A percentile compares a stretch with the other conserved stretches of the same genome.
Conservation (phyloP, 306 rosid species). For the Fragaria vesca region DNA sequence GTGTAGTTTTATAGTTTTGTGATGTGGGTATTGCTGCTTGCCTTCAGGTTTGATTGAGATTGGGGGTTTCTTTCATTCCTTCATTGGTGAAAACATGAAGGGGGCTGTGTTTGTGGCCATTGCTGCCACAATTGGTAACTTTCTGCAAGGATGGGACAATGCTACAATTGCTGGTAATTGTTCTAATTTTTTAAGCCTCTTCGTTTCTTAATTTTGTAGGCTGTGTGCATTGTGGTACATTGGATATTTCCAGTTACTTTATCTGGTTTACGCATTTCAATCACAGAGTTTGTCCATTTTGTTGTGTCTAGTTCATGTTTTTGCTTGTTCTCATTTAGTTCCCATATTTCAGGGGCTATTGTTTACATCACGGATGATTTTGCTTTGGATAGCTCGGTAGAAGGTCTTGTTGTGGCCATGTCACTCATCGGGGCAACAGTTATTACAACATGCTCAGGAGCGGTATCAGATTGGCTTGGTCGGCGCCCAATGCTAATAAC, state of each 20-base stretch:
- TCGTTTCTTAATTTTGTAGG: background rate
- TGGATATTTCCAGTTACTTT: background rate
- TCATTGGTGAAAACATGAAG: slow-evolving; percentile 41
- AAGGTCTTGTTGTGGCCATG: slow-evolving; percentile 89
- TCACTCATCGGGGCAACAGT: slow-evolving; percentile 76
- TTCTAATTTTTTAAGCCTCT: background rate
- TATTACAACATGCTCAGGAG: slow-evolving; percentile 70
- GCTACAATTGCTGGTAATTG: slow-evolving; percentile 84
- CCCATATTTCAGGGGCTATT: slow-evolving; percentile 52
- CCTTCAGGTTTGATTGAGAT: slow-evolving; percentile 13
- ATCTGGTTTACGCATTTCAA: background rate
- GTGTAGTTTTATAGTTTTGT: background rate
- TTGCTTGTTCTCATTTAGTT: background rate
- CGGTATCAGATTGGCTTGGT: slow-evolving; percentile 63
- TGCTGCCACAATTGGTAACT: slow-evolving; percentile 84
- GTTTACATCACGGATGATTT: slow-evolving; percentile 63
- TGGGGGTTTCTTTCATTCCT: slow-evolving; percentile 18
- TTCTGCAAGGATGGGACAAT: slow-evolving; percentile 95
- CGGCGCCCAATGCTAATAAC: slow-evolving; percentile 69
- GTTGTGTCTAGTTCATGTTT: background rate
- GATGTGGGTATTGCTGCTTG: slow-evolving; percentile 12
- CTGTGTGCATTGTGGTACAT: background rate
- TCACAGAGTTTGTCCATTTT: slow-evolving; percentile 4
- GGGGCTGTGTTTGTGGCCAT: slow-evolving; percentile 76
- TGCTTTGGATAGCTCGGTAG: slow-evolving; percentile 40